Conservation (phyloP, 179 eudicot species). For the Beta corolliflora region DNA sequence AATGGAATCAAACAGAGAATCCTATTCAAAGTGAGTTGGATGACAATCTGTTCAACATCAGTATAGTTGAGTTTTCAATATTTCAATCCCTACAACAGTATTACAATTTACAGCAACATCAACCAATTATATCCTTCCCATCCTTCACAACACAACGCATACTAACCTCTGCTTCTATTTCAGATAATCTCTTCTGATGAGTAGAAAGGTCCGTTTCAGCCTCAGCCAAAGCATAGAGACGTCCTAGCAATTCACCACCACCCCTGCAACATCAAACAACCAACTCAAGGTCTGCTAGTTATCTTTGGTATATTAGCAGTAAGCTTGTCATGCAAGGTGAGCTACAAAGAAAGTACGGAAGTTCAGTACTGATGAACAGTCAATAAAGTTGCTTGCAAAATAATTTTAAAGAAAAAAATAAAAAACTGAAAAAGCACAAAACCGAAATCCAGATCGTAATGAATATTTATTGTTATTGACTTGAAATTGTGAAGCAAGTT, state of each 20-base stretch:
- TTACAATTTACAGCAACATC: neutral
- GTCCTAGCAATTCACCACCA: slow-evolving; percentile 85
- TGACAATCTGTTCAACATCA: neutral
- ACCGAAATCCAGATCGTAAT: neutral
- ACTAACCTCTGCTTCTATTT: slow-evolving; percentile 85
- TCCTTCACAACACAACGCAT: neutral
- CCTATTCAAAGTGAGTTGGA: neutral
- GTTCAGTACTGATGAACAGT: neutral
- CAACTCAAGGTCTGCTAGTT: slow-evolving; percentile 11
- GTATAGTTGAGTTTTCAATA: neutral
- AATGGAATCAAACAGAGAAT: neutral
- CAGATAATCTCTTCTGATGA: slow-evolving; percentile 77
- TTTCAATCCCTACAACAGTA: neutral
- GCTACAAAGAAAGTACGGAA: neutral
- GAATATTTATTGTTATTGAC: neutral
- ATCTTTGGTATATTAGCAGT: neutral
- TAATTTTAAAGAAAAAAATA: neutral
- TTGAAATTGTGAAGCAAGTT: neutral
- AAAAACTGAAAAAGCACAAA: neutral
- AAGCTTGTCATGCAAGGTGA: neutral
- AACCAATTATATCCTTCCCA: slow-evolving; percentile 5
- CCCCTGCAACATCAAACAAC: slow-evolving; percentile 62
- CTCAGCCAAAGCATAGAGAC: slow-evolving; percentile 79
- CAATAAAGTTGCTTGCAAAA: neutral
- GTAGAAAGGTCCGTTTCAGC: slow-evolving; percentile 70